Percentiles rank a stretch among this genome's conserved stretches.
These are phyloP conservation scores for Chytriomyces confervae DNA, from an alignment of 192 early-diverging fungal species.

Conservation along the genomic window DNA sequence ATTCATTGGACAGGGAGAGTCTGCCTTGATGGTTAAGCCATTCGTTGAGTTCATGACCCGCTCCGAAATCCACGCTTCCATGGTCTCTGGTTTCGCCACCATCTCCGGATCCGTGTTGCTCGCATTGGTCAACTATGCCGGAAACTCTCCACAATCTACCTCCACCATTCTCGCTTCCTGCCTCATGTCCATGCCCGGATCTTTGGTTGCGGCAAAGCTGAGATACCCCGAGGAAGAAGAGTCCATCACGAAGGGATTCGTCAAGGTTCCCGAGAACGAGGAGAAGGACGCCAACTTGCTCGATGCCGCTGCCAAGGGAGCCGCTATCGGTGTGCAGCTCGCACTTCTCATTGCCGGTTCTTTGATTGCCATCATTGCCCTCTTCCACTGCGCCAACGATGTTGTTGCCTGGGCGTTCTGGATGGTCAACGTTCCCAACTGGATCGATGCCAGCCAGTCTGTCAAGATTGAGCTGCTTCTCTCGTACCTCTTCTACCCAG, in stretches of 20 bases:
- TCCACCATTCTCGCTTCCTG: constrained; percentile 81
- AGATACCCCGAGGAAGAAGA: constrained; percentile 84
- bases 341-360: constrained; percentile 75
- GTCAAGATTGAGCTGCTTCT: constrained; percentile 71
- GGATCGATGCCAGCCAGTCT: constrained; percentile 62
- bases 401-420: constrained; percentile 70
- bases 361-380: constrained; percentile 76
- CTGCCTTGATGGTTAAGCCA: constrained; percentile 79
- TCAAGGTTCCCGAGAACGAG: constrained; percentile 63
- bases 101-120: constrained; percentile 78
- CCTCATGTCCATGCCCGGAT: constrained; percentile 90
- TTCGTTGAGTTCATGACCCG: constrained; percentile 83
- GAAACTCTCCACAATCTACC: constrained; percentile 48
- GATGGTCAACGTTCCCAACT: constrained; percentile 59
- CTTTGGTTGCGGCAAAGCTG: constrained; percentile 83
- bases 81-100: constrained; percentile 91
- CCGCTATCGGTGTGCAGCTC: constrained; percentile 80
- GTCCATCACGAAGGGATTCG: constrained; percentile 75
- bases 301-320: constrained; percentile 83
- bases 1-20: constrained; percentile 84
- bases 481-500: constrained; percentile 79
- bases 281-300: constrained; percentile 74
- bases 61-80: constrained; percentile 85
- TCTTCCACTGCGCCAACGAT: constrained; percentile 72
- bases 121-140: constrained; percentile 72